phyloP scores from a whole-genome alignment of 495 filamentous ascomycete species.

The Xylaria cubensis region DNA sequence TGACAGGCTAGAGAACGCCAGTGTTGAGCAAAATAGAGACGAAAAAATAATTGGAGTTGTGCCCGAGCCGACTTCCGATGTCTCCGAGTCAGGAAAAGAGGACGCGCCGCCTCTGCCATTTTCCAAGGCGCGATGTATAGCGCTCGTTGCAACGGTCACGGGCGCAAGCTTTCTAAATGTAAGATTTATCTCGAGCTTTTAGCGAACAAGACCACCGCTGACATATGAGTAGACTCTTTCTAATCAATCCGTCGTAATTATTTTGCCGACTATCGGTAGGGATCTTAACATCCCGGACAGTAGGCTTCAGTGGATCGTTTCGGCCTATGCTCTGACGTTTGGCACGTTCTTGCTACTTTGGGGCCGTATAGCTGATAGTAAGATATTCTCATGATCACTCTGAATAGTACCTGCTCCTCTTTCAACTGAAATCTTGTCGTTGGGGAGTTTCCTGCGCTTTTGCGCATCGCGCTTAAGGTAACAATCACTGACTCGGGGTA shows the following conservation, averaged over 20 bases:
- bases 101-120: conserved; percentile 41
- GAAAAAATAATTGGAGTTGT: background rate
- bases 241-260: conserved; percentile 65
- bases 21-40: background rate
- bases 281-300: conserved; percentile 61
- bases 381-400: background rate
- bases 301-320: conserved; percentile 68
- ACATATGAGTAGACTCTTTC: conserved; percentile 56
- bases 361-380: conserved; percentile 70
- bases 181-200: conserved; percentile 12
- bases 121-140: conserved; percentile 55
- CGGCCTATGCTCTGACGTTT: conserved; percentile 67
- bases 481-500: background rate
- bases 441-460: background rate
- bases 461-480: background rate
- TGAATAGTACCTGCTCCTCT: background rate
- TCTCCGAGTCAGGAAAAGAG: conserved; percentile 28
- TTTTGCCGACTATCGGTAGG: conserved; percentile 63
- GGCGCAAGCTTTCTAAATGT: conserved; percentile 64
- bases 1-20: background rate
- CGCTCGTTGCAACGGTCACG: conserved; percentile 55
- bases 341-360: conserved; percentile 77
- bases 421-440: background rate
- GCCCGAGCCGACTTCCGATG: conserved; percentile 21
- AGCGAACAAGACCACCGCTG: background rate